Percentiles rank a stretch among this genome's conserved stretches.
Evolutionary conservation across 805 yeast genomes (phyloP).

Genomic region (Wickerhamiella occidentalis): DNA sequence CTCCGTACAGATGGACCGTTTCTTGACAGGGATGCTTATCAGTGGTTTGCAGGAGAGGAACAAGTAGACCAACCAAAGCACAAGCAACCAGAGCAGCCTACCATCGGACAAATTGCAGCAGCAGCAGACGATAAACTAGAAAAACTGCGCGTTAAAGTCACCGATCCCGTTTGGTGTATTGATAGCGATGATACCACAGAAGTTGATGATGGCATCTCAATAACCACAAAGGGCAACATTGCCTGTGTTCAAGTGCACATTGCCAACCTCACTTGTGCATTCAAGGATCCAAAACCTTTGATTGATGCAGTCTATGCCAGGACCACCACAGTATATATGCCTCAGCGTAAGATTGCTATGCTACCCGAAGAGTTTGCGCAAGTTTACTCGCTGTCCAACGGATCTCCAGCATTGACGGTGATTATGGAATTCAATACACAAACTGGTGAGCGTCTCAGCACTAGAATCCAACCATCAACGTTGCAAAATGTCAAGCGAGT

Average conservation of each 20-base stretch:
- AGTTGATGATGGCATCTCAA: conserved; percentile 84
- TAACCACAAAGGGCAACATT: conserved; percentile 24
- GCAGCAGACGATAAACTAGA: conserved; percentile 8
- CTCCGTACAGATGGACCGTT: conserved; percentile 6
- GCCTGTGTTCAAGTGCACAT: conserved; percentile 51
- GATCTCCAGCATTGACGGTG: conserved; percentile 29
- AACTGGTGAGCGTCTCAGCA: conserved; percentile 18
- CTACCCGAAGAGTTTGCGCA: conserved; percentile 47
- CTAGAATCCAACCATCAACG: conserved; percentile 31
- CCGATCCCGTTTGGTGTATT: conserved; percentile 51
- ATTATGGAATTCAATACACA: conserved; percentile 28
- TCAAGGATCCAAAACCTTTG: conserved; percentile 28
- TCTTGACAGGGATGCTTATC: conserved; percentile 3
- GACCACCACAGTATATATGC: conserved; percentile 60
- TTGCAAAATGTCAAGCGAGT: conserved; percentile 39
- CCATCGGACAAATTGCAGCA: no score
- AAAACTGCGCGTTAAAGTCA: conserved; percentile 9
- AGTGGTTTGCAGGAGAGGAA: neutral
- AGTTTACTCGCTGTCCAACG: neutral
- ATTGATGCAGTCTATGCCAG: conserved; percentile 48
- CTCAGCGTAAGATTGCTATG: conserved; percentile 56
- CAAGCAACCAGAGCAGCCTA: no score
- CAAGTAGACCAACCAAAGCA: neutral
- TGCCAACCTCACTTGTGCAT: conserved; percentile 74
- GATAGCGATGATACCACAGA: conserved; percentile 74